phyloP scores from a whole-genome alignment of 2,329 filamentous ascomycete species.

The Colletotrichum cuscutae region DNA sequence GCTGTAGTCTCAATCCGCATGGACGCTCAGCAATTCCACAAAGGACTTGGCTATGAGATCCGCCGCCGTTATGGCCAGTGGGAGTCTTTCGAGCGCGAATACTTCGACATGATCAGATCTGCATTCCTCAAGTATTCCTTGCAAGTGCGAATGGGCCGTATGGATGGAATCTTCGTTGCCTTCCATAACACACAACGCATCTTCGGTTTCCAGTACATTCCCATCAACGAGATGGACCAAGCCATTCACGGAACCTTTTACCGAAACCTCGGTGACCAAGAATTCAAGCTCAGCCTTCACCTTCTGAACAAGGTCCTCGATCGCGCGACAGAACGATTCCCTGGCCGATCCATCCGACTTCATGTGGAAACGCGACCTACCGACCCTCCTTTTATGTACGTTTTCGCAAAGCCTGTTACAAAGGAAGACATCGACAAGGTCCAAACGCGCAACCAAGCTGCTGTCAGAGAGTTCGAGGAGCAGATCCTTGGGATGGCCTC shows the following conservation, averaged over 20 bases:
- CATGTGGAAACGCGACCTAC: constrained; percentile 81
- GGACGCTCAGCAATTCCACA: constrained; percentile 77
- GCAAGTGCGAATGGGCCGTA: constrained; percentile 95
- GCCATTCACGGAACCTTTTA: constrained; percentile 85
- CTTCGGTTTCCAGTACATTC: constrained; percentile 97
- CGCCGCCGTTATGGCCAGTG: constrained; percentile 78
- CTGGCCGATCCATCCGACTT: constrained; percentile 79
- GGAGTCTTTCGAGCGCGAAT: constrained; percentile 95
- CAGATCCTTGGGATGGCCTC: constrained; percentile 64
- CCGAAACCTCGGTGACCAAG: constrained; percentile 75
- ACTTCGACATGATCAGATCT: constrained; percentile 94
- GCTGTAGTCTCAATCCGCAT: constrained; percentile 93
- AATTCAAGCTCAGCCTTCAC: constrained; percentile 84
- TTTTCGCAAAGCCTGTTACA: constrained; percentile 88
- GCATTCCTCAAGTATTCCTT: constrained; percentile 97
- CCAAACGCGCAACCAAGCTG: constrained; percentile 74
- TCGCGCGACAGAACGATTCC: constrained; percentile 79
- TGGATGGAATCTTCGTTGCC: constrained; percentile 98
- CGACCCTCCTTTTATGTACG: constrained; percentile 77
- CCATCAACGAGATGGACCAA: constrained; percentile 86
- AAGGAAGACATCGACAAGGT: constrained; percentile 77
- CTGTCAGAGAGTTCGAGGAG: constrained; percentile 76
- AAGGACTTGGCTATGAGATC: constrained; percentile 89
- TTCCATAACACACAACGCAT: constrained; percentile 96
- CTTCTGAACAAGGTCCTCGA: constrained; percentile 85